phyloP scores from a whole-genome alignment of 257 asterid species.

The Thymus mandschuricus region DNA sequence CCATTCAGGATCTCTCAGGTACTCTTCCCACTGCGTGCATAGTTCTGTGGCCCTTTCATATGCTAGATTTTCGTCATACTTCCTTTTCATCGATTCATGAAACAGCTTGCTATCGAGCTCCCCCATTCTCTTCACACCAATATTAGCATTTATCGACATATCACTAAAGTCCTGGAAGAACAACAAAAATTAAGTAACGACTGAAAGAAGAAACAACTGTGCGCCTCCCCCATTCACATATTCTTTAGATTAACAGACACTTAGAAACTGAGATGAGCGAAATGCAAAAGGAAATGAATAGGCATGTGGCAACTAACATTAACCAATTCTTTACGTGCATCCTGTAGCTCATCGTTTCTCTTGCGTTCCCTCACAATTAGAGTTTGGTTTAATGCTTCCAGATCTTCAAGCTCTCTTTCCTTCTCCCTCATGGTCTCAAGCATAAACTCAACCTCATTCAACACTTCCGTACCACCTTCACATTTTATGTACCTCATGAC shows the following conservation, averaged over 20 bases:
- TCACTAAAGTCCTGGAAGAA: constrained; percentile 69
- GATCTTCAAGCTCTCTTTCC: constrained; percentile 71
- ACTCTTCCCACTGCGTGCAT: constrained; percentile 90
- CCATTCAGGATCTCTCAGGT: constrained; percentile 94
- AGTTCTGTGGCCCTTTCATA: constrained; percentile 80
- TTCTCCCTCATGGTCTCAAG: constrained; percentile 71
- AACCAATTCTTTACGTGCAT: constrained; percentile 88
- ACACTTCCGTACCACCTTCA: constrained; percentile 67
- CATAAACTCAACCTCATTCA: constrained; percentile 55
- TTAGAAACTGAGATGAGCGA: background rate
- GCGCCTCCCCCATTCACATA: background rate
- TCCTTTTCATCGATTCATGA: constrained; percentile 67
- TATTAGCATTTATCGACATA: constrained; percentile 41
- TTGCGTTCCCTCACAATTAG: constrained; percentile 75
- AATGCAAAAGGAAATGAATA: constrained; percentile 10
- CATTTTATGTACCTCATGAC: constrained; percentile 68
- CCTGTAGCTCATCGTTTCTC: constrained; percentile 86
- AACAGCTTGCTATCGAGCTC: constrained; percentile 84
- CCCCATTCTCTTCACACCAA: constrained; percentile 90
- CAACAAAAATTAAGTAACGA: background rate
- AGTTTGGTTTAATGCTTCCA: constrained; percentile 63
- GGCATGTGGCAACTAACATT: constrained; percentile 51
- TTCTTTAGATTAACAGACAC: constrained; percentile 14
- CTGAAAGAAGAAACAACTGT: background rate
- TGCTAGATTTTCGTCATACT: constrained; percentile 65